phyloP scores from a whole-genome alignment of 768 basidiomycete species.

The Obba rivulosa region DNA sequence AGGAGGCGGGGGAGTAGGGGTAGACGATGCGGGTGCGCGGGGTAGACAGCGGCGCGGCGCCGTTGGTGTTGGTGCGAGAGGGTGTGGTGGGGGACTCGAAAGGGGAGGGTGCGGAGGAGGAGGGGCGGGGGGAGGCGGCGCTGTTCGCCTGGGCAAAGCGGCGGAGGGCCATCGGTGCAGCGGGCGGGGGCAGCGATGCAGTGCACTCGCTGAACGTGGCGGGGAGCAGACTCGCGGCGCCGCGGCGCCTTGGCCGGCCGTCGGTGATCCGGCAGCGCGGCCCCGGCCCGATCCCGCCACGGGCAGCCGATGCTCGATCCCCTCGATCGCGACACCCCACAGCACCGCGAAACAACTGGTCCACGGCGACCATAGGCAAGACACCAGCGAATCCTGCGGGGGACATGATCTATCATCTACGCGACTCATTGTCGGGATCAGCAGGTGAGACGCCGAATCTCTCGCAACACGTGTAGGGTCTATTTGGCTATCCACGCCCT shows the following conservation, averaged over 20 bases:
- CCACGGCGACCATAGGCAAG: too few relatives aligned
- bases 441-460: not conserved
- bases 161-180: constrained; percentile 13
- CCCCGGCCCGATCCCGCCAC: too few relatives aligned
- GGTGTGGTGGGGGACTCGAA: constrained; percentile 22
- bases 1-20: constrained; percentile 52
- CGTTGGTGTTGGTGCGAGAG: constrained; percentile 28
- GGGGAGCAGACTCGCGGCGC: not conserved
- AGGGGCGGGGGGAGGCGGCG: constrained; percentile 13
- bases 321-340: too few relatives aligned
- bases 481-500: constrained; percentile 11
- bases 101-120: constrained; percentile 6
- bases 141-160: constrained; percentile 22
- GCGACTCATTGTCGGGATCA: too few relatives aligned
- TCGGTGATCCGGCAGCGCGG: not conserved
- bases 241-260: not conserved
- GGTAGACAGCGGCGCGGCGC: constrained; percentile 27
- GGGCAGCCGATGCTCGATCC: too few relatives aligned
- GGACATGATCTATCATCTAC: too few relatives aligned
- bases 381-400: too few relatives aligned
- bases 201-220: not conserved
- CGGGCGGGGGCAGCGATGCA: not conserved
- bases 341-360: too few relatives aligned
- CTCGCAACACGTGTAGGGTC: constrained; percentile 17
- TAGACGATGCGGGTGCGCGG: constrained; percentile 40